Percentiles rank a stretch among this genome's conserved stretches.
Conservation (phyloP, 2,329 filamentous ascomycete genomes). For the Drechslerella coelobrocha region DNA sequence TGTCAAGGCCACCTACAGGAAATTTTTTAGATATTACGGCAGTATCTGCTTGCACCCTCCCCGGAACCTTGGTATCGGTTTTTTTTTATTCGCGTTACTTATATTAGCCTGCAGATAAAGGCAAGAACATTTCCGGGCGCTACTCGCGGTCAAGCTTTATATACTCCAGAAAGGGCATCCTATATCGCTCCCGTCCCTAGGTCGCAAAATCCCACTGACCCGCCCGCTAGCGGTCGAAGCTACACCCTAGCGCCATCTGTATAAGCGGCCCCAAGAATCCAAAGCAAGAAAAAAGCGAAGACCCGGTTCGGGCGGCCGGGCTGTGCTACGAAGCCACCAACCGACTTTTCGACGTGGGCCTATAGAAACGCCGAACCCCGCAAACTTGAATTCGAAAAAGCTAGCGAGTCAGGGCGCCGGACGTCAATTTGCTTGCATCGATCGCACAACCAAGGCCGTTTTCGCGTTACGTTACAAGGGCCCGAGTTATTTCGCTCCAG, state of each 20-base stretch:
- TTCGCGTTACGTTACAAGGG: slow-evolving; percentile 25
- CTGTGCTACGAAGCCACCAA: slow-evolving; percentile 28
- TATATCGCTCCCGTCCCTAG: too few relatives aligned
- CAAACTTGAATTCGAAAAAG: slow-evolving; percentile 28
- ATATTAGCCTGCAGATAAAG: too few relatives aligned
- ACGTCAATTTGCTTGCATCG: neutral
- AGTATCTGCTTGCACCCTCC: too few relatives aligned
- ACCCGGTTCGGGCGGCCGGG: slow-evolving; percentile 13
- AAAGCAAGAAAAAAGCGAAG: slow-evolving; percentile 1
- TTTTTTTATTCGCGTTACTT: slow-evolving; percentile 9
- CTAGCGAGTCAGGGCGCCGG: slow-evolving; percentile 3
- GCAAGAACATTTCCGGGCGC: too few relatives aligned
- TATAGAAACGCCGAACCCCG: slow-evolving; percentile 28
- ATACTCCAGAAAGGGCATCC: neutral
- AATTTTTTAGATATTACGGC: too few relatives aligned
- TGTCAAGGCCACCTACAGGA: too few relatives aligned
- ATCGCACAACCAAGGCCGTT: slow-evolving; percentile 7
- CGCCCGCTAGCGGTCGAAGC: too few relatives aligned
- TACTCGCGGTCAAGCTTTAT: too few relatives aligned
- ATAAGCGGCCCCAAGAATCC: slow-evolving; percentile 13
- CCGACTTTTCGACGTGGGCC: slow-evolving; percentile 28
- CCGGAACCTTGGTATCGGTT: slow-evolving; percentile 26
- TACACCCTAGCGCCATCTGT: neutral
- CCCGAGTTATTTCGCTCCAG: slow-evolving; percentile 34
- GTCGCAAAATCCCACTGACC: too few relatives aligned